A percentile compares a stretch with the other conserved stretches of the same genome.
phyloP scores from a whole-genome alignment of 2,329 filamentous ascomycete species.

The Aspergillus thermomutatus region DNA sequence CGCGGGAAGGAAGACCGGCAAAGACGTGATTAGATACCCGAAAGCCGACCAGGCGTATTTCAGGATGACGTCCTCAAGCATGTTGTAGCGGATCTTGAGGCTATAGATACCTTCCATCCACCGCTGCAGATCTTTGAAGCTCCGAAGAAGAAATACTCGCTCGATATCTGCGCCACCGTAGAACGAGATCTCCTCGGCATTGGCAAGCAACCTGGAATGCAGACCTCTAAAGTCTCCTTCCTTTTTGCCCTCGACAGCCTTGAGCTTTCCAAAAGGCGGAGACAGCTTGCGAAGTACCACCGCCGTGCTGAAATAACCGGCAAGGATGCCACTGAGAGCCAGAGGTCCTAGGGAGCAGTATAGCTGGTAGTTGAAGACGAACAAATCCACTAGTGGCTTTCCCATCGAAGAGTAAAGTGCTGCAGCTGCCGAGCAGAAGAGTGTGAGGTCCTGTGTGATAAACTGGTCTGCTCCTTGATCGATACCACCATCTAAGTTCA shows the following conservation, averaged over 20 bases:
- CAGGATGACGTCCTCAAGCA: conserved; percentile 94
- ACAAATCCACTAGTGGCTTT: conserved; percentile 96
- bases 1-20: conserved; percentile 89
- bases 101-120: conserved; percentile 99
- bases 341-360: conserved; percentile 87
- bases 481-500: conserved; percentile 88
- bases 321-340: conserved; percentile 78
- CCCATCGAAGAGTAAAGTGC: conserved; percentile 92
- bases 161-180: conserved; percentile 96
- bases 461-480: conserved; percentile 93
- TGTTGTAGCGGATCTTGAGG: conserved; percentile 97
- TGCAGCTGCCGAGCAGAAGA: conserved; percentile 90
- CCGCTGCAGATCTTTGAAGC: conserved; percentile 86
- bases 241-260: conserved; percentile 89
- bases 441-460: conserved; percentile 92
- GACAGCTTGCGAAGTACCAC: conserved; percentile 84
- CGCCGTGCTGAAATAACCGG: conserved; percentile 92
- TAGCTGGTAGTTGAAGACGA: conserved; percentile 97
- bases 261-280: conserved; percentile 93
- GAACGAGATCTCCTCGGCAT: conserved; percentile 96
- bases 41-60: conserved; percentile 99
- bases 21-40: conserved; percentile 86
- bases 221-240: conserved; percentile 93
- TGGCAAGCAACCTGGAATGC: conserved; percentile 88
- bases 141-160: conserved; percentile 83